These are phyloP conservation scores for Fusarium brachygibbosum DNA, from an alignment of 2,329 filamentous ascomycete species.

Conservation along the genomic window DNA sequence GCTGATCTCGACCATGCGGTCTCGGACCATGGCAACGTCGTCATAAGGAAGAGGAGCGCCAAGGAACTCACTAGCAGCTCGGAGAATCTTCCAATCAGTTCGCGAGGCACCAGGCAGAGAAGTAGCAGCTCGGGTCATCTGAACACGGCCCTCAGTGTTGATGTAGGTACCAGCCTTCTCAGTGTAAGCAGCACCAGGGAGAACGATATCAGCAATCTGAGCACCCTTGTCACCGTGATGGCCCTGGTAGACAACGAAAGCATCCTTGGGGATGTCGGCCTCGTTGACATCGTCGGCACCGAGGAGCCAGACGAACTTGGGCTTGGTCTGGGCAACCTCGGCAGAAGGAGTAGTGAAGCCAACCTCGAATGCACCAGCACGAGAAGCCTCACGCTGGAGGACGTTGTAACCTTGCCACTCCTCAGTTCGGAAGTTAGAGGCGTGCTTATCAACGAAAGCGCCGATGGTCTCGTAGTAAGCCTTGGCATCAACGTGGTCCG, in stretches of 20 bases:
- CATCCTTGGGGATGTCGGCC: conserved; percentile 91
- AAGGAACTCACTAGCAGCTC: conserved; percentile 91
- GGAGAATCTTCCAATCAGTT: conserved; percentile 99
- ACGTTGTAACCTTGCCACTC: conserved; percentile 99
- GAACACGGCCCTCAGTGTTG: conserved; percentile 97
- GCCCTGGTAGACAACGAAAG: conserved; percentile 97
- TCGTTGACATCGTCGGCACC: conserved; percentile 92
- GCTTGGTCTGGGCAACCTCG: conserved; percentile 83
- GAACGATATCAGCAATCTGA: conserved; percentile 91
- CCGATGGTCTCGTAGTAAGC: conserved; percentile 93
- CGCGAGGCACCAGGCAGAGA: conserved; percentile 89
- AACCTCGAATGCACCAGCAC: conserved; percentile 93
- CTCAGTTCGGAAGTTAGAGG: conserved; percentile 84
- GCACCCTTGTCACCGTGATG: conserved; percentile 97
- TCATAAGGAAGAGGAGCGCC: conserved; percentile 91
- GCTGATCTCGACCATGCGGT: conserved; percentile 95
- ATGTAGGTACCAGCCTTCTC: conserved; percentile 97
- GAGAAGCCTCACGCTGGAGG: conserved; percentile 91
- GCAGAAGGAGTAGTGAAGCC: conserved; percentile 91
- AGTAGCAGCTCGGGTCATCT: conserved; percentile 92
- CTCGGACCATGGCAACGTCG: conserved; percentile 87
- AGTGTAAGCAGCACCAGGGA: conserved; percentile 95
- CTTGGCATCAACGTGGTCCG: conserved; percentile 91
- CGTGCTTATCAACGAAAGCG: conserved; percentile 92
- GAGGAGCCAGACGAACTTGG: conserved; percentile 97